Evolutionary conservation across 345 rosid genomes (phyloP).

Genomic region (Hibiscus syriacus): DNA sequence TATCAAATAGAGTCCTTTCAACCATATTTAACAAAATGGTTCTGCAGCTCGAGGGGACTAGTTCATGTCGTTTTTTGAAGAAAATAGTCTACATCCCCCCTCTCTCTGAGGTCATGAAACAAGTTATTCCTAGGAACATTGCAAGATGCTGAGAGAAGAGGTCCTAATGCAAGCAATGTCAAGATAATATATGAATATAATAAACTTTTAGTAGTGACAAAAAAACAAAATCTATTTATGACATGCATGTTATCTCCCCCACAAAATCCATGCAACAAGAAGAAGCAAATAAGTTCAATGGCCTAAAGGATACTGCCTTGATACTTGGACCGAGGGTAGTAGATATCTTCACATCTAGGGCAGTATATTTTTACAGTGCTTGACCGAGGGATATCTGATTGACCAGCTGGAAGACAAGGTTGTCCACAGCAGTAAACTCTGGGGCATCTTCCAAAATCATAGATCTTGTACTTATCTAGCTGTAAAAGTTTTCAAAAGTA

Average conservation of each 20-base stretch:
- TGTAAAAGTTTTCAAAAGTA: constrained; percentile 20
- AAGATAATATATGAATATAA: not conserved
- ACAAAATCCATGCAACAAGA: not conserved
- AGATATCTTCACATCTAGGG: constrained; percentile 83
- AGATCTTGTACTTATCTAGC: constrained; percentile 90
- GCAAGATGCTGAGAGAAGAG: not conserved
- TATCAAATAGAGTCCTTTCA: not conserved
- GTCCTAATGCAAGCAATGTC: not conserved
- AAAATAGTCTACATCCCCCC: not conserved
- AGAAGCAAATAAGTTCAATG: not conserved
- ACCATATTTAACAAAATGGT: not conserved
- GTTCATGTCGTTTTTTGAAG: not conserved
- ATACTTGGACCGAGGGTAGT: constrained; percentile 87
- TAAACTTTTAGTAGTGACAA: not conserved
- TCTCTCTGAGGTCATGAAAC: not conserved
- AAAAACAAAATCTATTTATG: not conserved
- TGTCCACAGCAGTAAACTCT: constrained; percentile 96
- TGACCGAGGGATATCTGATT: constrained; percentile 76
- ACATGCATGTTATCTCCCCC: constrained; percentile 3
- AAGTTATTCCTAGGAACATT: not conserved
- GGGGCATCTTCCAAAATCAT: constrained; percentile 97
- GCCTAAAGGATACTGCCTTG: constrained; percentile 91
- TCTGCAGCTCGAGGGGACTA: not conserved
- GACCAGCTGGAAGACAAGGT: constrained; percentile 92
- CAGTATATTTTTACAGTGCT: constrained; percentile 91